phyloP scores from a whole-genome alignment of 1,284 basidiomycete genomes.

The Malassezia dermatis region DNA sequence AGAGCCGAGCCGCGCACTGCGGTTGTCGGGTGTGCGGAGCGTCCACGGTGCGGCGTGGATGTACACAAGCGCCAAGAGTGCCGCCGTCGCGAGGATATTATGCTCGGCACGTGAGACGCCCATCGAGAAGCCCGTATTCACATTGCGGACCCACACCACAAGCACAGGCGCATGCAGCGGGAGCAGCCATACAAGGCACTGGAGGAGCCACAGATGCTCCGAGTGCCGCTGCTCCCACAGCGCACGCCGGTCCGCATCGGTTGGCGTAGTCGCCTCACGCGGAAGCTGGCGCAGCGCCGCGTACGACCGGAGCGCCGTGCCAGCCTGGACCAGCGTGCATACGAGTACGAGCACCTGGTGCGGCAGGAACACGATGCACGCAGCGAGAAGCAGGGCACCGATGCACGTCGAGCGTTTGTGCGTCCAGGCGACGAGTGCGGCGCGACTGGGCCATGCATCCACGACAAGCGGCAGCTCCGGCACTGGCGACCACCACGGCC shows the following conservation, averaged over 20 bases:
- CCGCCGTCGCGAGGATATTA: conserved; percentile 59
- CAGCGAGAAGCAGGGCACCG: conserved; percentile 52
- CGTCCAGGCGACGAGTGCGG: not conserved
- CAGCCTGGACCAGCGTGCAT: conserved; percentile 64
- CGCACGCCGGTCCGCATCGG: not conserved
- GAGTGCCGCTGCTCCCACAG: conserved; percentile 5
- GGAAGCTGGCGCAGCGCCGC: not conserved
- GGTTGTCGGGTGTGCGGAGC: not conserved
- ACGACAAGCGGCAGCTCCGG: not conserved
- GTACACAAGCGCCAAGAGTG: conserved; percentile 56
- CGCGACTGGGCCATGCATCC: not conserved
- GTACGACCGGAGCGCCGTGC: conserved; percentile 35
- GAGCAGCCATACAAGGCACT: conserved; percentile 67
- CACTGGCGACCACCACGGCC: not conserved
- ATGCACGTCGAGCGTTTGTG: not conserved
- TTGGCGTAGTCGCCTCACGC: not conserved
- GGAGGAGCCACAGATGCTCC: conserved; percentile 19
- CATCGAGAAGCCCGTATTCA: conserved; percentile 36
- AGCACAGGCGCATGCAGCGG: conserved; percentile 70
- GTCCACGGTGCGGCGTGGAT: conserved; percentile 10
- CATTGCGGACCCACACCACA: conserved; percentile 77
- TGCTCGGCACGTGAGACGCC: conserved; percentile 54
- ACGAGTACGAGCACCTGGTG: conserved; percentile 82
- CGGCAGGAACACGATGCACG: conserved; percentile 66
- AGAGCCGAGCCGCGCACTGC: not conserved